Base-by-base conservation (phyloP, 2,329 filamentous ascomycete genomes). In the Talaromyces pinophilus region DNA sequence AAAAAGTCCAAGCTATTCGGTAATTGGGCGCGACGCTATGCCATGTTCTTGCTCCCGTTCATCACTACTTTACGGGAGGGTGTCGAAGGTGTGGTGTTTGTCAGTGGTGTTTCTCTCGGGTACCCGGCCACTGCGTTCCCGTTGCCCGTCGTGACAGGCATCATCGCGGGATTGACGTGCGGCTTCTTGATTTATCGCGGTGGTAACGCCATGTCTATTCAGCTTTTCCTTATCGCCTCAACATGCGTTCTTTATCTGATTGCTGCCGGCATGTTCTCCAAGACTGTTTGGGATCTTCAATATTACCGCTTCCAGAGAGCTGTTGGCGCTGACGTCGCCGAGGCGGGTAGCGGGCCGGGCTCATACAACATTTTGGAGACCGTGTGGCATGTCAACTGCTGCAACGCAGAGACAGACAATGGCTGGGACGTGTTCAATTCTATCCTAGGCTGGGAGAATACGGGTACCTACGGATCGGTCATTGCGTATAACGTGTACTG, bases 361-460 rank as follows among this genome's bases (percentile, higher is more conserved):
- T 92, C 89, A 0, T 94, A 94, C 76, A 89, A 95, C 71, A 92
- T 94, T 71, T 84, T 86, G 65, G 83, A 89, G 72, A 92, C 86
- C 69, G 90, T 95, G 25, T 94, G 92, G 91, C 91, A 94, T 73
- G 86, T 94, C 63, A 93, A 93, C 73, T 96, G 91, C 82, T 95
- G 92, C 76, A 93, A 87, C 72, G 90, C 92, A 0, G 80, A 87
- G 62, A 78, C 89, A 46, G 88, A 92, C 69, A 88, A 89, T 44
- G 91, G 90, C 54, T 96, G 92, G 92, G 92, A 91, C 64, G 88
- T 96, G 70, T 92, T 96, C 83, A 94, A 96, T 72, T 88, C 91
- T 67, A 84, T 96, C 63, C 83, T 96, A 11, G 92, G 93, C 67
- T 97, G 93, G 93, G 86, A 88, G 68, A 96, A 96, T 81, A 92